A percentile compares a stretch with the other conserved stretches of the same genome.
phyloP scores from a whole-genome alignment of 164 flowering plant genomes.

The Nelumbo lutea region DNA sequence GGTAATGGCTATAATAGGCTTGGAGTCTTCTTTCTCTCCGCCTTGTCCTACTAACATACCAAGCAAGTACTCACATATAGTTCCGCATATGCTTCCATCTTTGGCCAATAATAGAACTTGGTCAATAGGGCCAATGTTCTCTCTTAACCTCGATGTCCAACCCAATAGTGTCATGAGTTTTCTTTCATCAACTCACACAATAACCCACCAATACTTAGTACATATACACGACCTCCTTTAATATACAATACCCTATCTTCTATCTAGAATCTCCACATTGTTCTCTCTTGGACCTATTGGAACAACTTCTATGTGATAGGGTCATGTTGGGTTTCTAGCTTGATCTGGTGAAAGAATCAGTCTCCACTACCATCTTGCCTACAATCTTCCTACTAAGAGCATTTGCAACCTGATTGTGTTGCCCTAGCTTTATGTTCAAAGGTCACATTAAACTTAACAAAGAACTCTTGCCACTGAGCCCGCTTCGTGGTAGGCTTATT shows the following conservation, averaged over 20 bases:
- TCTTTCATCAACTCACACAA: slow-evolving; percentile 10
- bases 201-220: slow-evolving; percentile 1
- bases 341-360: not conserved
- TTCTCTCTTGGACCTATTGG: not conserved
- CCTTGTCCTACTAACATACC: slow-evolving; percentile 11
- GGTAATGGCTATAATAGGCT: slow-evolving; percentile 17
- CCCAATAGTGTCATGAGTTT: slow-evolving; percentile 15
- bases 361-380: not conserved
- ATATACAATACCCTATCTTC: slow-evolving; percentile 14
- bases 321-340: not conserved
- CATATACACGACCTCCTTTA: slow-evolving; percentile 3
- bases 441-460: slow-evolving; percentile 11
- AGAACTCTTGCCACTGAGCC: slow-evolving; percentile 19
- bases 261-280: not conserved
- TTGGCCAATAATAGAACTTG: slow-evolving; percentile 9
- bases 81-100: slow-evolving; percentile 14
- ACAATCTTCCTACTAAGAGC: slow-evolving; percentile 14
- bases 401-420: slow-evolving; percentile 5
- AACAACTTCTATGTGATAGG: not conserved
- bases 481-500: slow-evolving; percentile 20
- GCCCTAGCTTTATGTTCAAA: slow-evolving; percentile 8
- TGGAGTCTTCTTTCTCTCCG: too few species aligned
- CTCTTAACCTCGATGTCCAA: slow-evolving; percentile 17
- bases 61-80: slow-evolving; percentile 14
- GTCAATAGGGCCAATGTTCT: slow-evolving; percentile 11